Evolutionary conservation across 805 yeast species (phyloP), one percentile per base, ranked within the genome.

Genomic region (Saccharomycopsis sp.): DNA sequence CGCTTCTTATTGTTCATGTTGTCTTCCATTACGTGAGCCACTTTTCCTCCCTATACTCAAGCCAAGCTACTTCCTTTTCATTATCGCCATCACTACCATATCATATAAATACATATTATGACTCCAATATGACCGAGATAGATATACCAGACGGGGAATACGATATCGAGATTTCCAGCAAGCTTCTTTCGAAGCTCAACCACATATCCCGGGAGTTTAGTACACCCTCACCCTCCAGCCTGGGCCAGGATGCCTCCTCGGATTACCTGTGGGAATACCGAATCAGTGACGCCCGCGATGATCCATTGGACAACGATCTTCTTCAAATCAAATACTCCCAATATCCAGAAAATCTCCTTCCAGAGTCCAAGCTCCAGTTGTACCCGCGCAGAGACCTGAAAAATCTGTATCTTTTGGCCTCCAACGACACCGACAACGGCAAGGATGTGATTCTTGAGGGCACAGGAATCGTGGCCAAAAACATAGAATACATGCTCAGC

Each of bases 131-230:
- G 48, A 44, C 48, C 48, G 48, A 44, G 48, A 44, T 44, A 16
- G 16, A 18, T 44, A 44, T 57, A 23, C 55, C 58, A 12, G 61
- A 58, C 50, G 61, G 61, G 2, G 61, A 58, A 53, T 58, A 58
- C 34, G 58, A 56, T 12, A 51, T 58, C 14, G 61, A 58, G 23
- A 20, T 58, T 8, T 51, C 57, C 24, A n/a, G 53, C 54, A 4
- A 40, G 34, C 53, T 50, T 18, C 18, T 51, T 41, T n/a, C 52
- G 41, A 47, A 37, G 34, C 16, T 44, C 34, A 24, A 41, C 24
- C 21, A 34, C 40, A 40, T 8, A 29, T 16, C 16, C 50, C 21
- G 44, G 24, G 21, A 55, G 29, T 44, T 50, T 16, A 34, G 23
- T 16, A 8, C 50, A 20, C 29, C 50, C 44, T 50, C 50, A 24